phyloP scores from a whole-genome alignment of 2,329 filamentous ascomycete genomes.

The Fusarium illudens region DNA sequence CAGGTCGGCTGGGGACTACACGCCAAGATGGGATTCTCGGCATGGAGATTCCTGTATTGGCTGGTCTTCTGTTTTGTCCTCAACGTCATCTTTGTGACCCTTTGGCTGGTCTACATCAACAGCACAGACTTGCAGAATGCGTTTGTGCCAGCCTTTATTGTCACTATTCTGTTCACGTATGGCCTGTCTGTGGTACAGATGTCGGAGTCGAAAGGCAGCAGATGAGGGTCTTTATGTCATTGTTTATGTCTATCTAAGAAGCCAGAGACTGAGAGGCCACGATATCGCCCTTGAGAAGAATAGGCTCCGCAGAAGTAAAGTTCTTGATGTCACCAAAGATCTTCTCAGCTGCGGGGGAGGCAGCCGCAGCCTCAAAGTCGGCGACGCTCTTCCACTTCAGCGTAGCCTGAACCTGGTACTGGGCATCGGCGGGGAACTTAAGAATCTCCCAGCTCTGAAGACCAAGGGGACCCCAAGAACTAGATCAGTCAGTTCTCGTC shows the following conservation, averaged over 20 bases:
- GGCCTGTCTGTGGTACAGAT: background rate
- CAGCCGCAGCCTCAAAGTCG: constrained; percentile 23
- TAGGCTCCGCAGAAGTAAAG: constrained; percentile 31
- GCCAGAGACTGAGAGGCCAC: constrained; percentile 12
- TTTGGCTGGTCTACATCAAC: background rate
- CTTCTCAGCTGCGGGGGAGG: background rate
- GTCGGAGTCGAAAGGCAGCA: background rate
- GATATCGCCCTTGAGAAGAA: constrained; percentile 35
- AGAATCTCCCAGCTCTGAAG: constrained; percentile 36
- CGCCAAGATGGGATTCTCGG: background rate
- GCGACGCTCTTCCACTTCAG: constrained; percentile 37
- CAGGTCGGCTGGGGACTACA: background rate
- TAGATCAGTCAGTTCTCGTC: constrained; percentile 4
- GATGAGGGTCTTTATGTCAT: background rate
- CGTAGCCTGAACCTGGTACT: constrained; percentile 38
- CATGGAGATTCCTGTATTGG: background rate
- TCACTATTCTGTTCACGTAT: background rate
- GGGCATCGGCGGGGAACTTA: constrained; percentile 24
- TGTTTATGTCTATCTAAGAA: background rate
- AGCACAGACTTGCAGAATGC: background rate
- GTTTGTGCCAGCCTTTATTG: background rate
- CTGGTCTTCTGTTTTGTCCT: background rate
- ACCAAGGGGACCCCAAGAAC: constrained; percentile 31
- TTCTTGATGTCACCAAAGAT: constrained; percentile 40
- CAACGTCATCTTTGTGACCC: background rate